Conservation (phyloP, 225 moss, liverwort and hornwort genomes). For the Bryum argenteum region DNA sequence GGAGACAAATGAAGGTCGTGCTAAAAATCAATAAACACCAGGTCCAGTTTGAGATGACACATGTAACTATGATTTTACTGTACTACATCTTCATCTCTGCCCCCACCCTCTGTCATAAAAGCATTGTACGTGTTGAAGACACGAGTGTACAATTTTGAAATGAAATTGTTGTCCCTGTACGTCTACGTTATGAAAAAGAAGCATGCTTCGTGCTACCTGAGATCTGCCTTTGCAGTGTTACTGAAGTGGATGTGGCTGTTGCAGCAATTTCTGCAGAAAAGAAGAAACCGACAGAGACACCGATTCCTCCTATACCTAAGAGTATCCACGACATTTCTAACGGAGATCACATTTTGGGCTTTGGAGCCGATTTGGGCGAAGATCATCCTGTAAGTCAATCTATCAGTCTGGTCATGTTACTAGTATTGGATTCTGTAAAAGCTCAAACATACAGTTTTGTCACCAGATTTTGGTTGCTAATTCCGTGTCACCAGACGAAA, state of each 20-base stretch:
- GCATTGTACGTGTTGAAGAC: no score
- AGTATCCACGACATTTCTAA: slow-evolving; percentile 65
- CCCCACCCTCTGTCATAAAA: neutral
- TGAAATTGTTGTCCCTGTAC: no score
- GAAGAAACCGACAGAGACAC: slow-evolving; percentile 27
- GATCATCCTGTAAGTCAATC: slow-evolving; percentile 59
- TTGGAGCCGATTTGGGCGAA: slow-evolving; percentile 61
- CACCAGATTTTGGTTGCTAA: no score
- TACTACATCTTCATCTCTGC: neutral
- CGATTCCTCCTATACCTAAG: slow-evolving; percentile 44
- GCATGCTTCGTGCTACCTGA: no score
- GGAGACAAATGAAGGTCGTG: neutral
- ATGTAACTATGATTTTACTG: neutral
- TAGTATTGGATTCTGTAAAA: no score
- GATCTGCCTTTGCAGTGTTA: neutral
- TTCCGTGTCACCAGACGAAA: no score
- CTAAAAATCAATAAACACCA: neutral
- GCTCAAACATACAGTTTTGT: no score
- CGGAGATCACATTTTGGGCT: slow-evolving; percentile 69
- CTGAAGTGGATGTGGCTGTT: slow-evolving; percentile 2
- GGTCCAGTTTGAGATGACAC: slow-evolving; percentile 1
- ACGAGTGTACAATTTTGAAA: neutral
- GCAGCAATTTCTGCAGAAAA: slow-evolving; percentile 54
- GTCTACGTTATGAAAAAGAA: no score
- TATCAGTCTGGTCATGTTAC: neutral